Base-by-base conservation (phyloP, 768 basidiomycete genomes). In the Boletus rubroflammeus region DNA sequence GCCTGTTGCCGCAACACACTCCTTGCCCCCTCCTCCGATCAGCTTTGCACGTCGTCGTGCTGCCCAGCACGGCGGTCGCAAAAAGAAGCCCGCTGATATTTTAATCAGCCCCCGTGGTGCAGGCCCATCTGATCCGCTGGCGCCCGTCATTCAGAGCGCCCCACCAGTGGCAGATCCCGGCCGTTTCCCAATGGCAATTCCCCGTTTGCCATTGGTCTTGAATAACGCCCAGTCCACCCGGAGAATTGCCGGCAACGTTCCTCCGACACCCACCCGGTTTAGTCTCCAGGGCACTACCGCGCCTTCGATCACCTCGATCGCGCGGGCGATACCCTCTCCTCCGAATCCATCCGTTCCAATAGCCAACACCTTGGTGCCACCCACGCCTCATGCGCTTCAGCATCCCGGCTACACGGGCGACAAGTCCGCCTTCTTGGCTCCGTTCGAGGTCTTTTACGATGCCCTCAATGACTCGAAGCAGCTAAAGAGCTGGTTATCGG, bases 371-470 rank as follows among this genome's bases (percentile, higher is more conserved):
- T 72, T 85, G 11, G 83, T 86, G 2, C 88, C 88, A 2, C 83
- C 83, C 3, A 88, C 88, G 1, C 85, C 87, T 3, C 80, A 80
- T n/a, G 75, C 79, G 11, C 75, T 88, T 19, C 83, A 84, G 15
- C 81, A 80, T 38, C 80, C 83, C 1, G 78, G 77, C 13, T 84
- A 82, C 62, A 63, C 79, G 10, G 79, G 80, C 23, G 85, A 86
- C 63, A 90, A 86, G 66, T 75, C 81, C 1, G 85, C 89, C 19
- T 94, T 94, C 69, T 72, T 94, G 45, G 83, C 86, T 0, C 90
- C 89, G 3, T 94, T 93, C 60, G 88, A 87, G 63, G 69, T 79
- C 48, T 93, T 94, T 69, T 94, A 92, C 66, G 90, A 93, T 55
- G 85, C 90, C 3, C 80, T 94, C 31, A 80, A 84, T 51, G 92